These are phyloP conservation scores for Priceomyces castillae DNA, from an alignment of 805 yeast species.

Conservation along the genomic window DNA sequence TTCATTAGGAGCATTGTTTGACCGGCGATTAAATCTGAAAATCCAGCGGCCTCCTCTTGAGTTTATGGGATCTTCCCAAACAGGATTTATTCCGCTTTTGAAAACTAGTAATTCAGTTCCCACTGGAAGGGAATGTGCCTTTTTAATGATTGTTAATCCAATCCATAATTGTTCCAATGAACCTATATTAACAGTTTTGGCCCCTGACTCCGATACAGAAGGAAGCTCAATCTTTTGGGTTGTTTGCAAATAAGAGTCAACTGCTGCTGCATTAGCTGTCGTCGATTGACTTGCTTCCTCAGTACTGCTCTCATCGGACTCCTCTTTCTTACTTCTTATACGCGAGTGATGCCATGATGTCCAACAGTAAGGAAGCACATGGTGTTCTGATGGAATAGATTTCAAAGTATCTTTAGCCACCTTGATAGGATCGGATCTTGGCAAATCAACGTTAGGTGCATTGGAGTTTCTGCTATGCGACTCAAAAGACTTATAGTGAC, in stretches of 20 bases:
- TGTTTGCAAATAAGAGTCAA: conserved; percentile 45
- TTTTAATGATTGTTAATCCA: conserved; percentile 38
- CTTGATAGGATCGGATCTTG: conserved; percentile 35
- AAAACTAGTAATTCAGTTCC: conserved; percentile 58
- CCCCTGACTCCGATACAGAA: conserved; percentile 15
- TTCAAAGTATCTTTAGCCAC: conserved; percentile 30
- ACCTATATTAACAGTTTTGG: conserved; percentile 33
- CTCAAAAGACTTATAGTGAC: conserved; percentile 10
- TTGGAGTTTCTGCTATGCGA: conserved; percentile 9
- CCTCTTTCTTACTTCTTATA: conserved; percentile 19
- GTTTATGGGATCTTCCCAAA: conserved; percentile 67
- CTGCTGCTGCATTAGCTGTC: conserved; percentile 25
- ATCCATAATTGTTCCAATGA: conserved; percentile 56
- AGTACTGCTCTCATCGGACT: conserved; percentile 13
- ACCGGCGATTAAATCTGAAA: conserved; percentile 45
- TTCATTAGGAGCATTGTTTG: conserved; percentile 14
- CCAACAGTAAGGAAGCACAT: conserved; percentile 48
- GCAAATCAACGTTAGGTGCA: conserved; percentile 22
- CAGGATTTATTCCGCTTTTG: conserved; percentile 58
- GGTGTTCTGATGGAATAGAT: conserved; percentile 29
- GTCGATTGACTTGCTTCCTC: conserved; percentile 13
- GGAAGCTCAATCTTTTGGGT: conserved; percentile 44
- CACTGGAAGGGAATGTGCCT: conserved; percentile 34
- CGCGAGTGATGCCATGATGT: conserved; percentile 49
- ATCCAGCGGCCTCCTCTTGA: conserved; percentile 64